phyloP scores from a whole-genome alignment of 2,329 filamentous ascomycete genomes.

The Epichloe bromicola region DNA sequence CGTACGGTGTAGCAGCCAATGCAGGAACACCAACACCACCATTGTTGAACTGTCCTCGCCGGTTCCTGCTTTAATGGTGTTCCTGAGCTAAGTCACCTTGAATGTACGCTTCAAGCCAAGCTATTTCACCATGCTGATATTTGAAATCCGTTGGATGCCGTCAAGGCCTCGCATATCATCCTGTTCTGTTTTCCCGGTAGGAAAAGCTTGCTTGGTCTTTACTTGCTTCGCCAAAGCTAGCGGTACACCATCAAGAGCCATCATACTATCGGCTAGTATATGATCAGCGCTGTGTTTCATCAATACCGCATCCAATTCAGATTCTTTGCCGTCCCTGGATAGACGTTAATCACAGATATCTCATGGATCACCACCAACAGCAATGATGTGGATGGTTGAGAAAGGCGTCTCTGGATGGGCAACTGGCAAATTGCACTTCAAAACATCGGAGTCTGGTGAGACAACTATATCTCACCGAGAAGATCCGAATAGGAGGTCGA shows the following conservation, averaged over 20 bases:
- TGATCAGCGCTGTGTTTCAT: neutral
- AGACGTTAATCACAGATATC: neutral
- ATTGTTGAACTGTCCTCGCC: neutral
- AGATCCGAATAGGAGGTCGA: constrained; percentile 6
- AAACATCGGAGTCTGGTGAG: constrained; percentile 15
- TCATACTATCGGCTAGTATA: neutral
- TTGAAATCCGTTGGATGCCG: no score
- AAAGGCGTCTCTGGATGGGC: constrained; percentile 7
- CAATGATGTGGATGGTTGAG: neutral
- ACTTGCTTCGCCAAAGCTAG: neutral
- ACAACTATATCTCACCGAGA: constrained; percentile 16
- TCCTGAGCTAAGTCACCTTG: neutral
- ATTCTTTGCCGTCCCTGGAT: neutral
- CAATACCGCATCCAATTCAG: neutral
- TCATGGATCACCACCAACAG: neutral
- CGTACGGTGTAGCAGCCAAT: neutral
- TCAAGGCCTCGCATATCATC: no score
- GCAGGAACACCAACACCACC: neutral
- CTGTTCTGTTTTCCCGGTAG: neutral
- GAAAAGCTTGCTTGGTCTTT: no score
- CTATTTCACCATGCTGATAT: neutral
- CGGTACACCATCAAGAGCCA: neutral
- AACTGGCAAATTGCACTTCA: constrained; percentile 13
- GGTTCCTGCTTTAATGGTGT: neutral
- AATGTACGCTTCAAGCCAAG: neutral